Evolutionary conservation across 768 basidiomycete species (phyloP), one percentile per base, ranked within the genome.

Genomic region (Mycena epipterygia): DNA sequence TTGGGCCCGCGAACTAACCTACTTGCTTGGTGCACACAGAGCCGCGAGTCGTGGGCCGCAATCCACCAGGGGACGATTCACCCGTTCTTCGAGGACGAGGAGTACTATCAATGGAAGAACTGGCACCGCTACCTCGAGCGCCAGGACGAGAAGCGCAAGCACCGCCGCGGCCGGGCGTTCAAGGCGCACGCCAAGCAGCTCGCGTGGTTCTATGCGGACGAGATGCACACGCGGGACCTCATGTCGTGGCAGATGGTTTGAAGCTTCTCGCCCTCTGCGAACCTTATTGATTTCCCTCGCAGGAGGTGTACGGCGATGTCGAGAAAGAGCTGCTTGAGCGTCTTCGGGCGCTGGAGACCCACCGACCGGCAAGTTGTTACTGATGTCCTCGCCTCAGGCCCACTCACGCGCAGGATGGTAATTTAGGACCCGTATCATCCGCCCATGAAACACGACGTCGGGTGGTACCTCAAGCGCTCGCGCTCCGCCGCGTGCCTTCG

Each of bases 101-200:
- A 84, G 57, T 87, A 82, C 57, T 77, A 78, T 42, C 79, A 80
- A 42, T 87, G 85, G 85, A 81, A 81, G 72, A 81, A 81, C 60
- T 87, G 85, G 85, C 85, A 85, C 67, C 76, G 77, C n/a, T 80
- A 76, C 60, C 78, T 87, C 25, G 85, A 86, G 55, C 79, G 74
- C 4, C 78, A 81, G 67, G 83, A 84, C 52, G 79, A 81, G 58
- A 77, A 73, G 62, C 75, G 76, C 53, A 77, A 74, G 55, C 78
- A 80, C 53, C 76, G 67, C 48, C 80, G 77, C 49, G 81, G 78
- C 2, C 75, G 77, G 12, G 81, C 76, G 33, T 84, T 84, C 73
- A 78, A 75, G 67, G 72, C 72, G 27, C 74, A 72, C 44, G 76
- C 82, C 4, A 77, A 79, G 65, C 75, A 84, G 42, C 71, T 77